Conservation (phyloP, 208 protist species). For the Trypanosoma melophagium region DNA sequence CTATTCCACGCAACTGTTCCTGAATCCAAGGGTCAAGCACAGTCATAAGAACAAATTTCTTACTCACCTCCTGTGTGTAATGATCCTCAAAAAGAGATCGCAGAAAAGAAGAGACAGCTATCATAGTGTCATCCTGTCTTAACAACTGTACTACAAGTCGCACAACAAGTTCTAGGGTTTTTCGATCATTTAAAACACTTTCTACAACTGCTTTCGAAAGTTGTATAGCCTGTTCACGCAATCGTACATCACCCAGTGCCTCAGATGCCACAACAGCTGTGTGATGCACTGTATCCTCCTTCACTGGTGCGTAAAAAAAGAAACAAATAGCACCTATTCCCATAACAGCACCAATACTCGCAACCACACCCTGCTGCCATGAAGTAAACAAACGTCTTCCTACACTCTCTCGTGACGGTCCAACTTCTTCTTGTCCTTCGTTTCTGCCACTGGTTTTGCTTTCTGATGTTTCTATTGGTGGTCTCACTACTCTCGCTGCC, state of each 20-base stretch:
- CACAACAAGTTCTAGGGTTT: conserved; percentile 65
- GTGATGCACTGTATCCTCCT: conserved; percentile 90
- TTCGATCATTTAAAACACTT: conserved; percentile 65
- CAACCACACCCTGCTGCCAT: conserved; percentile 88
- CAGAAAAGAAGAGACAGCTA: conserved; percentile 80
- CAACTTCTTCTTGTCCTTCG: too few species aligned
- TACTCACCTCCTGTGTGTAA: conserved; percentile 90
- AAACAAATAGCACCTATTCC: conserved; percentile 78
- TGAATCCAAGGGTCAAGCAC: conserved; percentile 84
- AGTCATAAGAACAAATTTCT: conserved; percentile 87
- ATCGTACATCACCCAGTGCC: conserved; percentile 62
- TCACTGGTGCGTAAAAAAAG: conserved; percentile 81
- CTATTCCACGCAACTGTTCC: conserved; percentile 78
- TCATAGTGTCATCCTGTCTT: conserved; percentile 69
- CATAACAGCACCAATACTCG: conserved; percentile 83
- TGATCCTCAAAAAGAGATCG: conserved; percentile 87
- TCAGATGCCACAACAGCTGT: conserved; percentile 85
- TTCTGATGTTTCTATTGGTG: too few species aligned
- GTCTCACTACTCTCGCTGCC: too few species aligned
- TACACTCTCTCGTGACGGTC: conserved; percentile 15
- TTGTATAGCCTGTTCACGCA: conserved; percentile 66
- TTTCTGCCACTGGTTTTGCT: too few species aligned
- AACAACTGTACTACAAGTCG: conserved; percentile 67
- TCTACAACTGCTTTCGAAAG: conserved; percentile 84
- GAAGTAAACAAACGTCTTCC: conserved; percentile 59